Percentiles rank a stretch among this genome's conserved stretches.
Conservation (phyloP, 805 yeast genomes). For the Maudiozyma serrabonitensis region DNA sequence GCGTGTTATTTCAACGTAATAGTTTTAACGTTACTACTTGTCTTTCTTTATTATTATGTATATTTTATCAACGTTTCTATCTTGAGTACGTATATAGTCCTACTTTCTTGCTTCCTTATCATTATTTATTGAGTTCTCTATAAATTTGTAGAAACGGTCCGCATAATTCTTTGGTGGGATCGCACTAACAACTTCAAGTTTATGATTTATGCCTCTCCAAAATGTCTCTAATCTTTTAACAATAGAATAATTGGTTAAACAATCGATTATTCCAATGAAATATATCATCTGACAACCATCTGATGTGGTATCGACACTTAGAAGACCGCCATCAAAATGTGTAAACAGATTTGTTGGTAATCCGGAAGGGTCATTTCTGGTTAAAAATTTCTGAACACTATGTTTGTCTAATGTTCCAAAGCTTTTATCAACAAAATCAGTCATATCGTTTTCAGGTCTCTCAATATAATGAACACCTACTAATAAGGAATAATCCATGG, state of each 20-base stretch:
- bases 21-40: too few relatives aligned
- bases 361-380: not conserved
- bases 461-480: slow-evolving; percentile 73
- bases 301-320: slow-evolving; percentile 45
- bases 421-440: slow-evolving; percentile 14
- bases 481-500: slow-evolving; percentile 90
- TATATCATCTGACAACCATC: slow-evolving; percentile 61
- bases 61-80: not conserved
- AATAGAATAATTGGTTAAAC: slow-evolving; percentile 69
- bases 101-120: not conserved
- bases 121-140: slow-evolving; percentile 31
- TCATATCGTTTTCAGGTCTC: slow-evolving; percentile 37
- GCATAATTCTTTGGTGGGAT: slow-evolving; percentile 88
- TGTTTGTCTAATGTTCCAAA: not conserved
- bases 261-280: slow-evolving; percentile 88
- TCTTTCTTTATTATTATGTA: not conserved
- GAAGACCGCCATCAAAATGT: slow-evolving; percentile 72
- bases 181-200: slow-evolving; percentile 67
- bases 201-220: slow-evolving; percentile 64
- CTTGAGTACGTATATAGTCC: not conserved
- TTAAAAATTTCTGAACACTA: slow-evolving; percentile 5
- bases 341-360: slow-evolving; percentile 35
- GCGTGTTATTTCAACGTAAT: too few relatives aligned
- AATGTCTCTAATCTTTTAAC: slow-evolving; percentile 56
- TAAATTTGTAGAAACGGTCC: slow-evolving; percentile 68